Conservation (phyloP, 208 protist genomes). For the Acanthamoeba sp. region DNA sequence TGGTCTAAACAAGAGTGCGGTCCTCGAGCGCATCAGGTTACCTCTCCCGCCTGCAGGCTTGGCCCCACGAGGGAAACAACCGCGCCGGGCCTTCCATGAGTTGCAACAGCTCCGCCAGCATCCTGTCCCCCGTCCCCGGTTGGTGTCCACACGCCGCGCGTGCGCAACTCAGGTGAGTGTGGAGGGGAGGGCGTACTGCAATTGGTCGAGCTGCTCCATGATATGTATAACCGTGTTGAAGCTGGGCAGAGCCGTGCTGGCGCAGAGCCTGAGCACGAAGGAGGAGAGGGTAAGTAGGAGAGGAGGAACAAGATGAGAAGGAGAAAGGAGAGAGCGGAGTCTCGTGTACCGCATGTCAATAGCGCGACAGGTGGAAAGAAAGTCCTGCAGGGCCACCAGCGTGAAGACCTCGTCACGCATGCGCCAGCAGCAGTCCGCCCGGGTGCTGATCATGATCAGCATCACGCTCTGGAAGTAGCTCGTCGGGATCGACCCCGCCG, state of each 20-base stretch:
- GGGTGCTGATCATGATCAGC: slow-evolving; percentile 9
- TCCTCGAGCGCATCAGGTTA: too few species aligned
- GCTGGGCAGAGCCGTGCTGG: slow-evolving; percentile 12
- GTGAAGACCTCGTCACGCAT: slow-evolving; percentile 30
- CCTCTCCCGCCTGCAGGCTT: background rate
- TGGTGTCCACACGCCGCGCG: background rate
- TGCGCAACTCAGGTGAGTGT: background rate
- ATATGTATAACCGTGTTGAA: background rate
- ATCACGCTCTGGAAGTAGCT: background rate
- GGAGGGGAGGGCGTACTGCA: background rate
- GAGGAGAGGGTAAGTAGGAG: background rate
- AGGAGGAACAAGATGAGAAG: background rate
- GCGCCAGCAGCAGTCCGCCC: background rate
- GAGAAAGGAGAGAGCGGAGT: background rate
- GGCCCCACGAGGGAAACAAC: background rate
- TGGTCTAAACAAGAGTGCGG: too few species aligned
- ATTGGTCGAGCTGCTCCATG: slow-evolving; percentile 26
- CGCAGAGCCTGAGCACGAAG: background rate
- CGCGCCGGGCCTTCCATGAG: background rate
- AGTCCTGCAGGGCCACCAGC: slow-evolving; percentile 9
- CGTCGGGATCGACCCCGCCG: background rate
- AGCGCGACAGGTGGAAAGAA: background rate
- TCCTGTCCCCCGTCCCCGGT: background rate
- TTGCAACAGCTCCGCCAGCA: background rate
- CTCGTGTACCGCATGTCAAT: background rate